Conservation (phyloP, 106 monocot species). For the Chionographis japonica region DNA sequence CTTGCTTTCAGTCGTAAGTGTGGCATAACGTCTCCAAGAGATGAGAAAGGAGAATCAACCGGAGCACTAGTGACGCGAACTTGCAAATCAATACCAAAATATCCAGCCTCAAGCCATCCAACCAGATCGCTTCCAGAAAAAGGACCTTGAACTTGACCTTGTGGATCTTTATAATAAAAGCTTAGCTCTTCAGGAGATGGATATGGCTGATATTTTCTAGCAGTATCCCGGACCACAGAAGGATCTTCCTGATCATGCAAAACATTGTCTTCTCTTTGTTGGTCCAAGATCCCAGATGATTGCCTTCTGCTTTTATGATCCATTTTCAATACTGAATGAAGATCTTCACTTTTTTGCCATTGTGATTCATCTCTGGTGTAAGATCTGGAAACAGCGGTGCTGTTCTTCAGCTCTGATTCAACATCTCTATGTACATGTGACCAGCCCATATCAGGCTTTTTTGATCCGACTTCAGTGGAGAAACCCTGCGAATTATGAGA, state of each 20-base stretch:
- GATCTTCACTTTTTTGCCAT: constrained; percentile 17
- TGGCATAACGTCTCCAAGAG: constrained; percentile 97
- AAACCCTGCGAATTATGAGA: constrained; percentile 28
- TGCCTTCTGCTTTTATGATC: constrained; percentile 24
- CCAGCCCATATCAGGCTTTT: constrained; percentile 18
- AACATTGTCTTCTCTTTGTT: constrained; percentile 13
- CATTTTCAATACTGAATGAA: constrained; percentile 22
- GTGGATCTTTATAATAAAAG: constrained; percentile 87
- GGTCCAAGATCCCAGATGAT: constrained; percentile 25
- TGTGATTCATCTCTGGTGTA: constrained; percentile 23
- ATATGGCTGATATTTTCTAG: constrained; percentile 33
- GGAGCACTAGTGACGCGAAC: constrained; percentile 67
- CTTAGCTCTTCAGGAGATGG: constrained; percentile 68
- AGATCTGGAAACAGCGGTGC: constrained; percentile 12
- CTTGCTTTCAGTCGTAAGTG: constrained; percentile 70
- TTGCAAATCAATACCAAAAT: constrained; percentile 95
- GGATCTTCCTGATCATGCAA: constrained; percentile 17
- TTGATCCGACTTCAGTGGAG: constrained; percentile 18
- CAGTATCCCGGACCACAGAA: constrained; percentile 24
- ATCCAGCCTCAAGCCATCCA: constrained; percentile 94
- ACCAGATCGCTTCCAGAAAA: constrained; percentile 88
- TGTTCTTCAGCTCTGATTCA: constrained; percentile 21
- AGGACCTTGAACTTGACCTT: constrained; percentile 93
- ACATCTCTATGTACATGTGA: constrained; percentile 28
- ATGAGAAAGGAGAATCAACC: constrained; percentile 55